phyloP scores from a whole-genome alignment of 2,329 filamentous ascomycete species.

The Apiospora rasikravindrae region DNA sequence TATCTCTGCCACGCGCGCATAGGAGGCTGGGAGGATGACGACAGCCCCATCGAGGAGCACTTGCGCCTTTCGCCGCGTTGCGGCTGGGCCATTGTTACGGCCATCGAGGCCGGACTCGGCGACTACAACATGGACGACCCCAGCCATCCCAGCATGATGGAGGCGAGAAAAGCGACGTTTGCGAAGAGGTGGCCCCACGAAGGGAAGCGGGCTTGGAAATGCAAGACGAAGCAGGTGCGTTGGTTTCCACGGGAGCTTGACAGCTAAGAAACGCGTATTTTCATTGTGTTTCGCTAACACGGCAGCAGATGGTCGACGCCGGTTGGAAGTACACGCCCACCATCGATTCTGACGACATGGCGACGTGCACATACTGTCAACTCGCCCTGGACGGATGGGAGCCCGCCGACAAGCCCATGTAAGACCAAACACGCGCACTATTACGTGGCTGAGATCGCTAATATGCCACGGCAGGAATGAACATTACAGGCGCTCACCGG shows the following conservation, averaged over 20 bases:
- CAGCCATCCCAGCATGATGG: slow-evolving; percentile 69
- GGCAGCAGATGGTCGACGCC: slow-evolving; percentile 78
- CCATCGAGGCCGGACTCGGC: slow-evolving; percentile 64
- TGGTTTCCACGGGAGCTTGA: background rate
- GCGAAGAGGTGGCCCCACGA: slow-evolving; percentile 89
- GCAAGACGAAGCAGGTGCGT: slow-evolving; percentile 82
- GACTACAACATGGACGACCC: slow-evolving; percentile 77
- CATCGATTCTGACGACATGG: slow-evolving; percentile 83
- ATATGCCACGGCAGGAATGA: slow-evolving; percentile 67
- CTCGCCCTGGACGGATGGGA: slow-evolving; percentile 95
- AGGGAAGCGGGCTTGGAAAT: slow-evolving; percentile 83
- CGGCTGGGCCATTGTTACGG: slow-evolving; percentile 80
- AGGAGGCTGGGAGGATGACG: slow-evolving; percentile 89
- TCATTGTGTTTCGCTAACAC: slow-evolving; percentile 28
- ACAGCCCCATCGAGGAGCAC: slow-evolving; percentile 85
- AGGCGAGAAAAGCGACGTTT: slow-evolving; percentile 84
- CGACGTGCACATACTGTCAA: slow-evolving; percentile 89
- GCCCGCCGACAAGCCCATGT: slow-evolving; percentile 86
- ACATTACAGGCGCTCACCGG: slow-evolving; percentile 77
- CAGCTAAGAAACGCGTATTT: background rate
- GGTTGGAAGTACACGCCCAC: slow-evolving; percentile 95
- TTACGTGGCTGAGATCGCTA: slow-evolving; percentile 20
- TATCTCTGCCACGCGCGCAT: slow-evolving; percentile 85
- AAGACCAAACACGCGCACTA: slow-evolving; percentile 41
- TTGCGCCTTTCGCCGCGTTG: slow-evolving; percentile 81